A percentile compares a stretch with the other conserved stretches of the same genome.
These are phyloP conservation scores for Paecilomyces variotii DNA, from an alignment of 2,329 filamentous ascomycete genomes.

Conservation along the genomic window DNA sequence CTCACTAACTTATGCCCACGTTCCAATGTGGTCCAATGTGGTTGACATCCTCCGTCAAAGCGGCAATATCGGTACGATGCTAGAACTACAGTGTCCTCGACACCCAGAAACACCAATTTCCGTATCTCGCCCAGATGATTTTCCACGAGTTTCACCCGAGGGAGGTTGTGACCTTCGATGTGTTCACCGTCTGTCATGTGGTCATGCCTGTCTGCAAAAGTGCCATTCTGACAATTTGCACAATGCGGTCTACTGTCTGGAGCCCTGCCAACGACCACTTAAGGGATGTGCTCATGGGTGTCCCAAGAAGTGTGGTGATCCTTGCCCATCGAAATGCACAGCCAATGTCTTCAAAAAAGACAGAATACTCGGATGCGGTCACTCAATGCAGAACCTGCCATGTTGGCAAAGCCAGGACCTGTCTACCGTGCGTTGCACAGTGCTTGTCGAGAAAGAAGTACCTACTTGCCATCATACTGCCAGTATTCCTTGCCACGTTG, in stretches of 20 bases:
- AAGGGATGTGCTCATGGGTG: slow-evolving; percentile 37
- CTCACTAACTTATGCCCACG: slow-evolving; percentile 45
- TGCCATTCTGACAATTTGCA: slow-evolving; percentile 41
- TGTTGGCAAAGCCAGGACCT: slow-evolving; percentile 40
- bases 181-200: slow-evolving; percentile 30
- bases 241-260: slow-evolving; percentile 31
- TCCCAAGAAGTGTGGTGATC: slow-evolving; percentile 32
- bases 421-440: slow-evolving; percentile 41
- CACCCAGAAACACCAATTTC: slow-evolving; percentile 47
- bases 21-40: slow-evolving; percentile 59
- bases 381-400: slow-evolving; percentile 16
- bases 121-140: slow-evolving; percentile 51
- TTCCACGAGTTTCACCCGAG: slow-evolving; percentile 49
- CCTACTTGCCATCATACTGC: slow-evolving; percentile 50
- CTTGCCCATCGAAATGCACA: slow-evolving; percentile 30
- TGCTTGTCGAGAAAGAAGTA: slow-evolving; percentile 40
- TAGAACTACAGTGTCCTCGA: slow-evolving; percentile 54
- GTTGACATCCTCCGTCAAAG: slow-evolving; percentile 42
- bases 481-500: slow-evolving; percentile 40
- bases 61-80: slow-evolving; percentile 40
- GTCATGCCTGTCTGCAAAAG: slow-evolving; percentile 37
- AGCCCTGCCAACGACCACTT: slow-evolving; percentile 29
- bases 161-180: slow-evolving; percentile 53
- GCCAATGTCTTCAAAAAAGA: slow-evolving; percentile 16
- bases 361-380: slow-evolving; percentile 20